A percentile compares a stretch with the other conserved stretches of the same genome.
Evolutionary conservation across 176 grass and related monocot species (phyloP).

Genomic region (Aechmea fasciata): DNA sequence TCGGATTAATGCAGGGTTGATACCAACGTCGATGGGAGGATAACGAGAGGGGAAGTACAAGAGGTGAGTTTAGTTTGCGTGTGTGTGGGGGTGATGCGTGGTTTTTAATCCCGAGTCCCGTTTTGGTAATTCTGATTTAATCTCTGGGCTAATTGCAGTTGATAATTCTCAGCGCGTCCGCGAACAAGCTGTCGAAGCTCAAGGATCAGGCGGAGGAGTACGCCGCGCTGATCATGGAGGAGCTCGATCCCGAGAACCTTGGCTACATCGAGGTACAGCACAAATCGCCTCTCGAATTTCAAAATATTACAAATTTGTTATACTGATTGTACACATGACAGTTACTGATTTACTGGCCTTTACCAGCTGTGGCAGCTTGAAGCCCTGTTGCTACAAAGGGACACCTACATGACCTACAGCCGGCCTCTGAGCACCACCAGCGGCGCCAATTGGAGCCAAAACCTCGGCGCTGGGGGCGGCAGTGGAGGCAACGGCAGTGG

Average conservation of each 20-base stretch:
- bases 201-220: conserved; percentile 99
- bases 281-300: not conserved
- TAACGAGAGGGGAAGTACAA: conserved; percentile 96
- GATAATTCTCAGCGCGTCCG: conserved; percentile 86
- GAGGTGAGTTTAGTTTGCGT: conserved; percentile 58
- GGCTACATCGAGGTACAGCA: conserved; percentile 83
- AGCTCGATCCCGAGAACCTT: conserved; percentile 95
- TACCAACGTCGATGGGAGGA: conserved; percentile 98
- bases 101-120: not conserved
- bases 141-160: conserved; percentile 32
- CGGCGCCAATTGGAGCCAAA: conserved; percentile 92
- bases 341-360: not conserved
- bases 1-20: conserved; percentile 72
- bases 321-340: not conserved
- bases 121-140: conserved; percentile 15
- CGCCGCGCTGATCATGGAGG: conserved; percentile 92
- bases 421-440: conserved; percentile 81
- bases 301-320: not conserved
- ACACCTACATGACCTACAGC: conserved; percentile 99
- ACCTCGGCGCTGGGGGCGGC: conserved; percentile 41
- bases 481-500: not conserved
- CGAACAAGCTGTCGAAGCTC: conserved; percentile 92
- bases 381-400: conserved; percentile 75
- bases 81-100: not conserved
- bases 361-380: conserved; percentile 92